These are phyloP conservation scores for Combretum micranthum DNA, from an alignment of 345 rosid species.

Conservation along the genomic window DNA sequence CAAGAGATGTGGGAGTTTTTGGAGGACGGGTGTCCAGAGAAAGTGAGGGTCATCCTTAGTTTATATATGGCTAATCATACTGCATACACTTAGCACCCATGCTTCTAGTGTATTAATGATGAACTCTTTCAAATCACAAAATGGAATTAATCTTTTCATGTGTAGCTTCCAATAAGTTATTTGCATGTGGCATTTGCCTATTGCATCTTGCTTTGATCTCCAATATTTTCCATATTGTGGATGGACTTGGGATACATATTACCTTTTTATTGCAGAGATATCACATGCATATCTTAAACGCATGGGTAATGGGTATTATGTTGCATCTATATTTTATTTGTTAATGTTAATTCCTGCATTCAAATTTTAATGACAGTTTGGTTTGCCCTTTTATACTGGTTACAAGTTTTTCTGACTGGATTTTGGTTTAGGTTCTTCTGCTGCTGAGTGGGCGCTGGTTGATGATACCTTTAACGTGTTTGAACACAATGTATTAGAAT, in stretches of 20 bases:
- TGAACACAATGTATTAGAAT: slow-evolving; percentile 48
- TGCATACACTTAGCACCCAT: slow-evolving; percentile 3
- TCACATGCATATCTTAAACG: too few relatives aligned
- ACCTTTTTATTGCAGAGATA: not conserved
- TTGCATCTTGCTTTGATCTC: not conserved
- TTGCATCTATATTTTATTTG: too few relatives aligned
- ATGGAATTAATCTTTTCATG: too few relatives aligned
- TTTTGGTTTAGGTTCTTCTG: slow-evolving; percentile 58
- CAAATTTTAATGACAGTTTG: not conserved
- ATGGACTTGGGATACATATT: not conserved
- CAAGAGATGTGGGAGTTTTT: slow-evolving; percentile 39
- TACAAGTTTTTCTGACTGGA: not conserved
- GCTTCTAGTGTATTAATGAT: not conserved
- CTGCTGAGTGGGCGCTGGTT: slow-evolving; percentile 68
- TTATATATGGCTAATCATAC: not conserved
- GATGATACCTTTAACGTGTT: slow-evolving; percentile 55
- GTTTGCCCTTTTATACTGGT: slow-evolving; percentile 4
- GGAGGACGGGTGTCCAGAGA: slow-evolving; percentile 66
- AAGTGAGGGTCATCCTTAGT: slow-evolving; percentile 43
- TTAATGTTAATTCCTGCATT: not conserved
- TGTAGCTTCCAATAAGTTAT: not conserved
- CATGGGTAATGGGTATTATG: too few relatives aligned
- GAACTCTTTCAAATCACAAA: too few relatives aligned
- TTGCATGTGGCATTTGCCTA: not conserved
- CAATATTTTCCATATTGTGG: not conserved